A percentile compares a stretch with the other conserved stretches of the same genome.
phyloP scores from a whole-genome alignment of 1,284 basidiomycete genomes.

The Ceratobasidium sp. region DNA sequence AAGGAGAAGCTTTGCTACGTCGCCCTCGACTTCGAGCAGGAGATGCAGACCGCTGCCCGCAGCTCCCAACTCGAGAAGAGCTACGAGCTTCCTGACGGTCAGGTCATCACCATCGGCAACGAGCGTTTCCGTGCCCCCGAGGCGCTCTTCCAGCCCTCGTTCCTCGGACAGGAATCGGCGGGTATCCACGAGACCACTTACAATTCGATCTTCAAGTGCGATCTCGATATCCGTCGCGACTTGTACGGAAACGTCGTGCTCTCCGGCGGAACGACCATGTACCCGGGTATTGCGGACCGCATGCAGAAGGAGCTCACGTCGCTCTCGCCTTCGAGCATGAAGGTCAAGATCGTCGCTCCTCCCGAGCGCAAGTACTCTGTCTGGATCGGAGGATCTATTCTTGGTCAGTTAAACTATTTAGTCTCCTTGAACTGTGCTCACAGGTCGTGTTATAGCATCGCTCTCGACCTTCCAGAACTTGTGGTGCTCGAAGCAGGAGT shows the following conservation, averaged over 20 bases:
- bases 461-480: constrained; percentile 96
- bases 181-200: constrained; percentile 78
- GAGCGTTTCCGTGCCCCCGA: constrained; percentile 76
- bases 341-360: constrained; percentile 92
- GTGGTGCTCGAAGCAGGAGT: constrained; percentile 94
- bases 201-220: constrained; percentile 80
- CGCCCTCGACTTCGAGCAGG: constrained; percentile 76
- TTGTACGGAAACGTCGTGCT: constrained; percentile 73
- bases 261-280: constrained; percentile 77
- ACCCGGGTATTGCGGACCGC: constrained; percentile 74
- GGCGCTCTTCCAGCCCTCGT: constrained; percentile 74
- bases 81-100: constrained; percentile 77
- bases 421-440: neutral
- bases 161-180: constrained; percentile 71
- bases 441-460: constrained; percentile 68
- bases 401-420: constrained; percentile 56
- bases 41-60: constrained; percentile 74
- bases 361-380: constrained; percentile 96
- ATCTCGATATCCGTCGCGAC: constrained; percentile 64
- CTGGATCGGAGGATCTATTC: constrained; percentile 99
- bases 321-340: constrained; percentile 68
- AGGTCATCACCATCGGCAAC: constrained; percentile 77
- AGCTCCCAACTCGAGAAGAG: constrained; percentile 74
- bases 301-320: constrained; percentile 79
- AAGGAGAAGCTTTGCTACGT: constrained; percentile 80